phyloP scores from a whole-genome alignment of 257 asterid species.

The Coffea eugenioides region DNA sequence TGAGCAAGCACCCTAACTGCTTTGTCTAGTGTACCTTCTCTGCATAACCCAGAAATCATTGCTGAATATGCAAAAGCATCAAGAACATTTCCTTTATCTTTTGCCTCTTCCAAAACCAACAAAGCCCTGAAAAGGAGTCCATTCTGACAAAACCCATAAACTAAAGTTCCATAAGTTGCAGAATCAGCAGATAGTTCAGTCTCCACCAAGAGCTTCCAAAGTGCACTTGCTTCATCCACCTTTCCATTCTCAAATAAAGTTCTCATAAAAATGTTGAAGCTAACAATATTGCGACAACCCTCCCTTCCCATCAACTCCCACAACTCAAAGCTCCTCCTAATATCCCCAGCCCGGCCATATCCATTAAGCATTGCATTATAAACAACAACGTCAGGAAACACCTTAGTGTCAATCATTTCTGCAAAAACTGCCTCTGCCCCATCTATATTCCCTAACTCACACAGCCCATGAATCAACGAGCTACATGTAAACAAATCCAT shows the following conservation, averaged over 20 bases:
- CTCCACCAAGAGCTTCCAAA: conserved; percentile 60
- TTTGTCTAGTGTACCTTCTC: conserved; percentile 59
- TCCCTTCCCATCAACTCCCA: conserved; percentile 81
- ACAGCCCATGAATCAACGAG: conserved; percentile 77
- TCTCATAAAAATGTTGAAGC: conserved; percentile 75
- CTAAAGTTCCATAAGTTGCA: conserved; percentile 55
- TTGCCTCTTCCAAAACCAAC: conserved; percentile 49
- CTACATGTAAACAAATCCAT: conserved; percentile 71
- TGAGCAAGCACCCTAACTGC: conserved; percentile 59
- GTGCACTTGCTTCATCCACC: conserved; percentile 53
- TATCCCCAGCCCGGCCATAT: conserved; percentile 49
- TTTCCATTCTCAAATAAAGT: conserved; percentile 57
- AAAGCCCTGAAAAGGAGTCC: conserved; percentile 60
- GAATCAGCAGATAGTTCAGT: conserved; percentile 56
- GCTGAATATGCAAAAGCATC: conserved; percentile 72
- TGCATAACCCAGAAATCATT: conserved; percentile 64
- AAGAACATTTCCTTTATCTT: conserved; percentile 38
- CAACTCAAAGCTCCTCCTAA: conserved; percentile 47
- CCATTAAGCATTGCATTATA: conserved; percentile 71
- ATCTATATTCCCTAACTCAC: conserved; percentile 62
- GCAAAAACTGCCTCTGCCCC: conserved; percentile 66
- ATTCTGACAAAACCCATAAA: conserved; percentile 77
- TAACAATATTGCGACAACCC: conserved; percentile 59
- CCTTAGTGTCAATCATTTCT: conserved; percentile 52
- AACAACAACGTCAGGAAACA: conserved; percentile 64